Percentiles rank a stretch among this genome's conserved stretches.
phyloP scores from a whole-genome alignment of 2,329 filamentous ascomycete genomes.

The Sporothrix protearum region DNA sequence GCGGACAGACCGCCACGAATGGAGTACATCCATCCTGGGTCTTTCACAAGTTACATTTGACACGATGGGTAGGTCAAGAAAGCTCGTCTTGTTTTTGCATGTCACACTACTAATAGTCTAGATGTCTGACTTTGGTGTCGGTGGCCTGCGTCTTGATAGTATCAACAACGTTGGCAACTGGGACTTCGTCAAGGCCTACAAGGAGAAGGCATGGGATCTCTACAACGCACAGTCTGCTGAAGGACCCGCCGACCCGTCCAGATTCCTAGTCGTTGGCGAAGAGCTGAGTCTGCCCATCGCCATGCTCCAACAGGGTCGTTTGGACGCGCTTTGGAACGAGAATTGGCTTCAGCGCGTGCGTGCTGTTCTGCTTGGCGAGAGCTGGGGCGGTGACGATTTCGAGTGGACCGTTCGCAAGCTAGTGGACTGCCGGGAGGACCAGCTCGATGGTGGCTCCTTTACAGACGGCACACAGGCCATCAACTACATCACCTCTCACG shows the following conservation, averaged over 20 bases:
- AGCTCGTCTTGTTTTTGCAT: background rate
- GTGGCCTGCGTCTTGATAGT: conserved; percentile 31
- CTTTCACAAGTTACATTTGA: conserved; percentile 30
- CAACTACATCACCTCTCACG: conserved; percentile 33
- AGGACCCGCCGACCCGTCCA: conserved; percentile 23
- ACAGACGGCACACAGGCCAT: conserved; percentile 30
- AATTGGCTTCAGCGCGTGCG: conserved; percentile 30
- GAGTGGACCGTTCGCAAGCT: conserved; percentile 31
- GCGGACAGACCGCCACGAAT: conserved; percentile 12
- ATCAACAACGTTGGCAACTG: conserved; percentile 32
- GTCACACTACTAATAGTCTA: background rate
- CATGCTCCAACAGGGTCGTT: conserved; percentile 27
- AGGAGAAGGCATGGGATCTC: conserved; percentile 29
- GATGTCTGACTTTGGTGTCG: conserved; percentile 31
- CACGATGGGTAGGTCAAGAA: conserved; percentile 23
- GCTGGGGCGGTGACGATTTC: conserved; percentile 26
- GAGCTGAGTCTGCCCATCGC: conserved; percentile 31
- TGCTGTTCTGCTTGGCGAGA: conserved; percentile 28
- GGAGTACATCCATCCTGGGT: conserved; percentile 27
- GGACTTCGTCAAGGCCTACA: conserved; percentile 31
- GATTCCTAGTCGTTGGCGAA: conserved; percentile 31
- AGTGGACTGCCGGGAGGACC: conserved; percentile 28
- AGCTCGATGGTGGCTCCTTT: conserved; percentile 24
- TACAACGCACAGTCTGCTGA: conserved; percentile 22
- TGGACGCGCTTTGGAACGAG: conserved; percentile 32